A percentile compares a stretch with the other conserved stretches of the same genome.
phyloP scores from a whole-genome alignment of 805 yeast species.

The Candida odintsovae region DNA sequence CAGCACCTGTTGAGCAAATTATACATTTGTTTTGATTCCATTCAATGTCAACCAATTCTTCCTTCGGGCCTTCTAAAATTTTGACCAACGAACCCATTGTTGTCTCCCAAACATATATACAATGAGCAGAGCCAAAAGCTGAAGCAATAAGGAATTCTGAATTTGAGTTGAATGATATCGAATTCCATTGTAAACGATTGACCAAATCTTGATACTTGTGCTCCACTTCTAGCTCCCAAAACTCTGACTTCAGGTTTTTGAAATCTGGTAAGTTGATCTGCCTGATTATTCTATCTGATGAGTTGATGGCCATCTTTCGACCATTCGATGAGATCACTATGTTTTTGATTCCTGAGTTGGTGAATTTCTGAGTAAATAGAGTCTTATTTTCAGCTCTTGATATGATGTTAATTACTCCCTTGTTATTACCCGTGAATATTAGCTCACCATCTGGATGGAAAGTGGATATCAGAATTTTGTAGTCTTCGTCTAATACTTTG shows the following conservation, averaged over 20 bases:
- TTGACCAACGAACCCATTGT: constrained; percentile 80
- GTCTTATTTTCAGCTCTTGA: constrained; percentile 23
- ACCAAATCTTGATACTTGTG: constrained; percentile 89
- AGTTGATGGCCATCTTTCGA: constrained; percentile 60
- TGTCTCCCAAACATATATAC: constrained; percentile 90
- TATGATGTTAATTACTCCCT: constrained; percentile 65
- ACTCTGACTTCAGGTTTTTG: constrained; percentile 13
- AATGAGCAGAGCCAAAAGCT: constrained; percentile 83
- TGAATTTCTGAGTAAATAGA: constrained; percentile 47
- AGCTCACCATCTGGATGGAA: constrained; percentile 50
- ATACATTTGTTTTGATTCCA: constrained; percentile 77
- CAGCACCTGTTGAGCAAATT: constrained; percentile 80
- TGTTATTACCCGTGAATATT: constrained; percentile 70
- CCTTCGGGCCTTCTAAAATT: constrained; percentile 86
- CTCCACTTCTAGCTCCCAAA: constrained; percentile 55
- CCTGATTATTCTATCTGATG: constrained; percentile 72
- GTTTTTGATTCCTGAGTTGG: constrained; percentile 67
- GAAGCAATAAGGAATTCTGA: constrained; percentile 86
- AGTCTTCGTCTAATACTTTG: constrained; percentile 5
- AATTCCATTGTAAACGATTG: constrained; percentile 83
- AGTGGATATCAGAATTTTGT: constrained; percentile 25
- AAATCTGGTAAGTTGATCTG: constrained; percentile 46
- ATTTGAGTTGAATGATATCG: constrained; percentile 65
- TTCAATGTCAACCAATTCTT: constrained; percentile 78
- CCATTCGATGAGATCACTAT: constrained; percentile 54